Evolutionary conservation across 106 monocot genomes (phyloP), one percentile per base, ranked within the genome.

Genomic region (Hemerocallis citrina): DNA sequence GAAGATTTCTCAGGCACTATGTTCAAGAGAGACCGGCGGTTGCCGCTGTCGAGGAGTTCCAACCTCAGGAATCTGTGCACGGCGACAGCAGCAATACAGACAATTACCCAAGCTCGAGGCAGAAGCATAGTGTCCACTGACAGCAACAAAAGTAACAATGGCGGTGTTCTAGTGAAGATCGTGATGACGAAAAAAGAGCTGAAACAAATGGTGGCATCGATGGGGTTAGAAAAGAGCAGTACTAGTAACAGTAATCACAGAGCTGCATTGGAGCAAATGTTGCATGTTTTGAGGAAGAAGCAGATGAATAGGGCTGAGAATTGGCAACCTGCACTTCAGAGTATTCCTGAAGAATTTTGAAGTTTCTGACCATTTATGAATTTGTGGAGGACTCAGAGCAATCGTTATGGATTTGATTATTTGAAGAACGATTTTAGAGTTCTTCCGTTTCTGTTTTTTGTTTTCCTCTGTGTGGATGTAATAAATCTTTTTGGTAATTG

Each of bases 1-100:
- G n/a, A n/a, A n/a, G n/a, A n/a, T n/a, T n/a, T n/a, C n/a, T n/a
- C n/a, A n/a, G n/a, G n/a, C n/a, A n/a, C n/a, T n/a, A n/a, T n/a
- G n/a, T n/a, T n/a, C n/a, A n/a, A n/a, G n/a, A n/a, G n/a, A n/a
- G n/a, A n/a, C n/a, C n/a, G n/a, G n/a, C n/a, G n/a, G n/a, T n/a
- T n/a, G n/a, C n/a, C 33, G 17, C 56, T 56, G 33, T n/a, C 56
- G 7, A 56, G 56, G 22, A 33, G 56, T 56, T 56, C 56, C 13
- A 56, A 56, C 34, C 56, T 56, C n/a, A 56, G 15, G 17, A 56
- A 56, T 34, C 33, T 34, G 17, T 33, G 34, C 33, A 56, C 56
- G 17, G 56, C 56, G 17, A 56, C 16, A 14, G 56, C 56, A 0
- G 56, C 56, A 17, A 56, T 34, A 56, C 34, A 56, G 34, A 16